Conservation (phyloP, 2,329 filamentous ascomycete genomes). For the Aspergillus aculeatinus region DNA sequence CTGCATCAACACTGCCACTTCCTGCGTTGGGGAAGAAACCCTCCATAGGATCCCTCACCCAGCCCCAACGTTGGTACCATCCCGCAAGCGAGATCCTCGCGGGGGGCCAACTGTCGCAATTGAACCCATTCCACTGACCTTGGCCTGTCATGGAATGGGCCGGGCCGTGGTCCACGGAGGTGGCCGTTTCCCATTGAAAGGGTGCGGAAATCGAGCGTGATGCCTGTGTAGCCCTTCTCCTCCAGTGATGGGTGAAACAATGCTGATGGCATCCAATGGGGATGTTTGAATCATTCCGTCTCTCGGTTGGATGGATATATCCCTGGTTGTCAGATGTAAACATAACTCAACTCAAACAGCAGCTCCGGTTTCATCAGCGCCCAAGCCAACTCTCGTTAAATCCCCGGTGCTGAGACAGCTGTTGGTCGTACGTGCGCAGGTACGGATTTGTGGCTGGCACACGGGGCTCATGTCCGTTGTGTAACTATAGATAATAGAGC, state of each 20-base stretch:
- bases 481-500: neutral
- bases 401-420: neutral
- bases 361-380: neutral
- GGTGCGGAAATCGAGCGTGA: too few species aligned
- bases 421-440: neutral
- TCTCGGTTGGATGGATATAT: neutral
- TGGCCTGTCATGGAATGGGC: neutral
- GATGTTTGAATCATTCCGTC: neutral
- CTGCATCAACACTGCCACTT: neutral
- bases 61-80: neutral
- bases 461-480: neutral
- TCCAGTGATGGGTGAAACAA: neutral
- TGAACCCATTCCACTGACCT: neutral
- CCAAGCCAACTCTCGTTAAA: neutral
- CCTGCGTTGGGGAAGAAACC: neutral
- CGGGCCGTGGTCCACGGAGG: neutral
- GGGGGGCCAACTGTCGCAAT: neutral
- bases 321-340: neutral
- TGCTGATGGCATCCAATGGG: neutral
- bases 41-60: neutral
- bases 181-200: neutral
- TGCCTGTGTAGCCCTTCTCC: neutral
- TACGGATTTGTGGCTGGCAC: neutral
- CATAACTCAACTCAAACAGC: neutral
- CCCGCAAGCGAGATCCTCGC: too few species aligned